A percentile compares a stretch with the other conserved stretches of the same genome.
phyloP scores from a whole-genome alignment of 192 early-diverging fungal species.

The Linnemannia schmuckeri region DNA sequence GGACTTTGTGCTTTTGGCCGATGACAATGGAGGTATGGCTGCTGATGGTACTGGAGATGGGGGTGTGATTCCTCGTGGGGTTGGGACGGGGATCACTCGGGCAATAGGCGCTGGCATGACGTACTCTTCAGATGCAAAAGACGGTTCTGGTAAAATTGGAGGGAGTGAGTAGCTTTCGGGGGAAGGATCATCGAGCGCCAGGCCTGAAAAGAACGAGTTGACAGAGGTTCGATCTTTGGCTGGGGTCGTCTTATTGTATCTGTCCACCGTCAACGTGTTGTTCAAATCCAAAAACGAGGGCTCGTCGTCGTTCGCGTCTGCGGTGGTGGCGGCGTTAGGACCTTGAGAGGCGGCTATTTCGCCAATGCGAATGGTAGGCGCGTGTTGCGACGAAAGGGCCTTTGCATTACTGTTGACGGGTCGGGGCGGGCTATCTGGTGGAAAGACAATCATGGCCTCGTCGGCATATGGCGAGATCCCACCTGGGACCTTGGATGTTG shows the following conservation, averaged over 20 bases:
- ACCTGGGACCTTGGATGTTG: not conserved
- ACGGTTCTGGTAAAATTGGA: slow-evolving; percentile 11
- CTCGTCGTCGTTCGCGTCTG: slow-evolving; percentile 17
- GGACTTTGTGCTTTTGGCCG: not conserved
- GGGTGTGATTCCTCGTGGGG: not conserved
- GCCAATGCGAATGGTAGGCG: not conserved
- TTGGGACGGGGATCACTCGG: slow-evolving; percentile 12
- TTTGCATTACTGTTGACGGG: not conserved
- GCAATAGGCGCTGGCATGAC: slow-evolving; percentile 48
- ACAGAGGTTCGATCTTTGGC: slow-evolving; percentile 39
- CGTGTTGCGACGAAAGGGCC: not conserved
- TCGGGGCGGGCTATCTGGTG: slow-evolving; percentile 29
- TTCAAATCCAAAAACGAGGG: slow-evolving; percentile 28
- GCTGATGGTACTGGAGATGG: not conserved
- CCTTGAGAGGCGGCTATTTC: not conserved
- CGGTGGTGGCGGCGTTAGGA: not conserved
- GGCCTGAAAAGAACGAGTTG: slow-evolving; percentile 44
- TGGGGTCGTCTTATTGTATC: slow-evolving; percentile 11
- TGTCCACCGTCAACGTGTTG: slow-evolving; percentile 25
- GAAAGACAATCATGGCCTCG: slow-evolving; percentile 39
- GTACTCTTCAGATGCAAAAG: slow-evolving; percentile 25
- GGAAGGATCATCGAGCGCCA: slow-evolving; percentile 30
- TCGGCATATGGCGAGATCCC: slow-evolving; percentile 32
- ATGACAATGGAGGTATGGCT: not conserved
- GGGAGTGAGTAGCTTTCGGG: not conserved